These are phyloP conservation scores for Leccinum pellstonianum DNA, from an alignment of 768 basidiomycete species.

Conservation along the genomic window DNA sequence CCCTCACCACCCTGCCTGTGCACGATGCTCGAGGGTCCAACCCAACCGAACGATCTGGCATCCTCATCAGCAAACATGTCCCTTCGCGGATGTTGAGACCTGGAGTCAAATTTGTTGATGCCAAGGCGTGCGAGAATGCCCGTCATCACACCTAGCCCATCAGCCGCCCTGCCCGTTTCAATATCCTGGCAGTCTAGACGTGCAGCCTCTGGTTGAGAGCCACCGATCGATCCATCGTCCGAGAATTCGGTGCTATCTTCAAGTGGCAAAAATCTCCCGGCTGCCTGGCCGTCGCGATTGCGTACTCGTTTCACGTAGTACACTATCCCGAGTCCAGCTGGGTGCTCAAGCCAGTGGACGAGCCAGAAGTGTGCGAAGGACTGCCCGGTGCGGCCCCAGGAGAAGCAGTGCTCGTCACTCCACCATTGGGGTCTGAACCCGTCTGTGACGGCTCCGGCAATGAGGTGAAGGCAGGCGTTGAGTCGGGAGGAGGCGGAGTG, in stretches of 20 bases:
- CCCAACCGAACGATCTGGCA: conserved; percentile 44
- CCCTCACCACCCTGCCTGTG: conserved; percentile 41
- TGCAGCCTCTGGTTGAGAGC: conserved; percentile 8
- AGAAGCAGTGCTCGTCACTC: conserved; percentile 10
- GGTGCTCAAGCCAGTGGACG: conserved; percentile 20
- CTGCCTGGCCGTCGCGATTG: conserved; percentile 1
- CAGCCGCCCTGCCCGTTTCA: not conserved
- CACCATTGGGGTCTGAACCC: conserved; percentile 12
- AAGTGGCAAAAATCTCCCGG: conserved; percentile 21
- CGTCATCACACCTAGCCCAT: conserved; percentile 7
- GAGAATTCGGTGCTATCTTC: conserved; percentile 19
- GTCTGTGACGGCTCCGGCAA: conserved; percentile 37
- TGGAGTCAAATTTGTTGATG: conserved; percentile 14
- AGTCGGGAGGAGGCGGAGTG: conserved; percentile 36
- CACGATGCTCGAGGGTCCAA: conserved; percentile 14
- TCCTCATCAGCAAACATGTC: conserved; percentile 85
- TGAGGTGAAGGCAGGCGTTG: conserved; percentile 32
- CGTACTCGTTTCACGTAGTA: conserved; percentile 45
- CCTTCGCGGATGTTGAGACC: conserved; percentile 38
- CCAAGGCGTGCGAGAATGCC: conserved; percentile 25
- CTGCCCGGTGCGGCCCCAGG: conserved; percentile 8
- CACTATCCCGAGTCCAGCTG: conserved; percentile 36
- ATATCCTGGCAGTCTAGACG: conserved; percentile 3
- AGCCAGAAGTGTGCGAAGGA: conserved; percentile 17
- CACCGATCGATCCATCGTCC: conserved; percentile 6